phyloP scores from a whole-genome alignment of 2,329 filamentous ascomycete genomes.

The Beauveria caledonica region DNA sequence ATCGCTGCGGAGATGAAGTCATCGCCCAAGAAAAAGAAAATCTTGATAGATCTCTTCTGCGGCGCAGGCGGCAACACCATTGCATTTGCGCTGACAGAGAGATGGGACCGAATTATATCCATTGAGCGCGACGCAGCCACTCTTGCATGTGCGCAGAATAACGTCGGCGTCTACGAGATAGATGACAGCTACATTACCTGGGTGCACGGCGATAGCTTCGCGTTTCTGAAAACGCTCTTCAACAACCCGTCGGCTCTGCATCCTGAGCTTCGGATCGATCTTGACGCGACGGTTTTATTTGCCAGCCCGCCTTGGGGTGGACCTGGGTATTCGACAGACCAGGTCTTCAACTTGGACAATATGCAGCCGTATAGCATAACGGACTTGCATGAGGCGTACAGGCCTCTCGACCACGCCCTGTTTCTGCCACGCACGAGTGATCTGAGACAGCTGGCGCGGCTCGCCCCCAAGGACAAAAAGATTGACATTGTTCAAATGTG shows the following conservation, averaged over 20 bases:
- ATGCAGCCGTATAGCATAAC: slow-evolving; percentile 83
- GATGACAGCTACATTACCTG: slow-evolving; percentile 65
- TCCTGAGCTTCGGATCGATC: slow-evolving; percentile 32
- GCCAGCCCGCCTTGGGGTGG: slow-evolving; percentile 55
- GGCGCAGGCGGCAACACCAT: slow-evolving; percentile 92
- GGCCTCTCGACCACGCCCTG: slow-evolving; percentile 54
- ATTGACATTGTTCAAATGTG: slow-evolving; percentile 83
- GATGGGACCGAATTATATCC: slow-evolving; percentile 78
- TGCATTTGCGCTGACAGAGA: slow-evolving; percentile 74
- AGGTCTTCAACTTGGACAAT: slow-evolving; percentile 71
- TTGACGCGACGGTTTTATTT: slow-evolving; percentile 39
- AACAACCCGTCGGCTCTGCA: slow-evolving; percentile 29
- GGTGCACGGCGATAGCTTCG: slow-evolving; percentile 81
- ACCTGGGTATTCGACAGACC: slow-evolving; percentile 45
- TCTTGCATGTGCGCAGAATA: slow-evolving; percentile 85
- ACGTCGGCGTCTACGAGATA: slow-evolving; percentile 79
- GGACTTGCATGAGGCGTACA: slow-evolving; percentile 55
- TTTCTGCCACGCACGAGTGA: slow-evolving; percentile 84
- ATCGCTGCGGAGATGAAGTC: slow-evolving; percentile 65
- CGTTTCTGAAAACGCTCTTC: slow-evolving; percentile 47
- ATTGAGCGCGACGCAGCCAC: slow-evolving; percentile 78
- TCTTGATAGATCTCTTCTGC: slow-evolving; percentile 81
- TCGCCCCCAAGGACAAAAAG: slow-evolving; percentile 44
- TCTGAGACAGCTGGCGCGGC: slow-evolving; percentile 63
- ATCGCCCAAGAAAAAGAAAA: slow-evolving; percentile 46